Evolutionary conservation across 306 rosid genomes (phyloP).

Genomic region (Argentina anserina): DNA sequence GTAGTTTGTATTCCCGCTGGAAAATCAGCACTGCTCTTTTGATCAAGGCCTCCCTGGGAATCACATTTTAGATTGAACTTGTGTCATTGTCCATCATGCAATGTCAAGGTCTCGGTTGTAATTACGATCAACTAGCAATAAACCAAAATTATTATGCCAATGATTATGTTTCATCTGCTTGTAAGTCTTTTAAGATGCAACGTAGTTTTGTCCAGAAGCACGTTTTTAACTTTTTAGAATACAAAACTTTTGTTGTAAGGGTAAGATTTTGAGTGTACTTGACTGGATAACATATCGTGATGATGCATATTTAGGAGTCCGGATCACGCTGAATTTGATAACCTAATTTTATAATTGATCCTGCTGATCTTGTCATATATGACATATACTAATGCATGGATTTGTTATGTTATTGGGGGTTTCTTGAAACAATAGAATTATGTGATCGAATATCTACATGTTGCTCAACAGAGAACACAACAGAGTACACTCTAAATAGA

Average conservation of each 20-base stretch:
- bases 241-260: background rate
- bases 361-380: background rate
- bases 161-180: background rate
- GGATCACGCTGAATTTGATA: background rate
- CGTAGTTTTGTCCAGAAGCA: background rate
- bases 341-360: background rate
- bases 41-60: slow-evolving; percentile 4
- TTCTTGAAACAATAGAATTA: background rate
- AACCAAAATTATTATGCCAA: background rate
- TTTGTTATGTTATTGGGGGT: background rate
- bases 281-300: background rate
- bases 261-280: background rate
- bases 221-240: background rate
- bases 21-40: background rate
- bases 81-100: background rate
- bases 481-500: background rate
- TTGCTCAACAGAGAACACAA: background rate
- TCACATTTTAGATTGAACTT: background rate
- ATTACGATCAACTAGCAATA: slow-evolving; percentile 43
- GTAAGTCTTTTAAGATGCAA: background rate
- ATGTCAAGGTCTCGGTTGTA: slow-evolving; percentile 31
- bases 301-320: background rate
- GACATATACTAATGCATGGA: background rate
- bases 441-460: background rate
- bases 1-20: slow-evolving; percentile 29